Base-by-base conservation (phyloP, 108 stramenopile species). In the Stephanodiscus triporus region DNA sequence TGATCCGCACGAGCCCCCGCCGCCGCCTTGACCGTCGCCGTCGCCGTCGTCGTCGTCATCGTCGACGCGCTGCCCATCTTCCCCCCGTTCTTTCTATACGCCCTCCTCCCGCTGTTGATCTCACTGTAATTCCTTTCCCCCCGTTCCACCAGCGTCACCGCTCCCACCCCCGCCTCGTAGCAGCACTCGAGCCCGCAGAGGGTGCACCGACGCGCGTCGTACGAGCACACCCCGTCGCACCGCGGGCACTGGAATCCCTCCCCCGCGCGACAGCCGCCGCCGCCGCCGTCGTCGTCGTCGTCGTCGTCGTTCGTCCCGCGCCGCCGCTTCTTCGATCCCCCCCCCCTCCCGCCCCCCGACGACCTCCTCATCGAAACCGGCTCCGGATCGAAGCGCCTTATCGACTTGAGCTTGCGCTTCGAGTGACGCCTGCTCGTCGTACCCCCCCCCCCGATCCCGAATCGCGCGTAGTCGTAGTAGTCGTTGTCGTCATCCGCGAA, bases 321-420 rank as follows among this genome's bases (percentile, higher is more conserved):
- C 20, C 4, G 4, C 36, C 6, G 36, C 36, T 36, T 6, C 6
- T 6, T 36, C 36, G 36, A 36, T 5, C 32, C 32, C 32, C 32
- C 32, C 32, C 32, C 32, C 32, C 32, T 5, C 32, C 32, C 32
- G 4, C 32, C 32, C 5, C 32, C 32, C 32, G 32, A 1, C 40
- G 10, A 11, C 40, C 40, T 40, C 40, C 11, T 40, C 40, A 11
- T 40, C 40, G 40, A 11, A 1, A 6, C 6, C 23, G 51, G 51
- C 19, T 53, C 23, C 7, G 51, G 51, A 24, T 53, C 51, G 51
- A 53, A 53, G 1, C 51, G 51, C 19, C 1, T 24, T 22, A 53
- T 53, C 24, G 20, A 24, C 24, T 53, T 53, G 51, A 53, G 51
- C 24, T 53, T 53, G 51, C 51, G 51, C 24, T 53, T 53, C 24